Base-by-base conservation (phyloP, 208 protist genomes). In the Leishmania mexicana region DNA sequence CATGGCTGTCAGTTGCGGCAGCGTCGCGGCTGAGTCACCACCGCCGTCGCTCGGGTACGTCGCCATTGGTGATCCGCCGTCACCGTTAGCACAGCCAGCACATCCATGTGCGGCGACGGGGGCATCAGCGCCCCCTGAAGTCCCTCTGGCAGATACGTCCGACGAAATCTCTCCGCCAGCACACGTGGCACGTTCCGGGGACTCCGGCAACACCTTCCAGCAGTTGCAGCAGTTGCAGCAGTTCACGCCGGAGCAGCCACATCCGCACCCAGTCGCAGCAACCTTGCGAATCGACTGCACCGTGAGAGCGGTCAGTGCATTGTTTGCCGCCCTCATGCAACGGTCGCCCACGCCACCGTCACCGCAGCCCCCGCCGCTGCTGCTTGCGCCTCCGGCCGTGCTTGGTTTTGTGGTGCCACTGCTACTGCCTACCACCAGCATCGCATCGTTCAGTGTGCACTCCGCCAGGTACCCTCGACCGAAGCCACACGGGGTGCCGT, bases 401-500 rank as follows among this genome's bases (percentile, higher is more conserved):
- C 13, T 58, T 31, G 45, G n/a, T 75, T 68, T 60, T 24, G 80
- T 10, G 60, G 28, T 42, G 70, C 70, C n/a, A 13, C 70, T 17
- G 64, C 77, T 47, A 42, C 47, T 65, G 65, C 77, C 72, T 54
- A 85, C 80, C 67, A 83, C 80, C 35, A 81, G 77, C 15, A 91
- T 76, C 45, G 73, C 90, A 79, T 94, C 88, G 38, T 90, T 91
- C n/a, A 91, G 83, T 49, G 85, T 85, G 83, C 86, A 68, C 45
- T 86, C 78, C 11, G 83, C 83, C 60, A 87, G 82, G 81, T 85
- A 86, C 10, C 80, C 87, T 24, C 77, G 74, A 45, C 88, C 88
- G 58, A 94, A 91, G 65, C 83, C 86, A 76, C 88, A 92, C 53
- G 84, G 64, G 31, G 73, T 87, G 42, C 87, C 81, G 35, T 75